Evolutionary conservation across 2,329 filamentous ascomycete species (phyloP).

Genomic region (Sporothrix humicola): DNA sequence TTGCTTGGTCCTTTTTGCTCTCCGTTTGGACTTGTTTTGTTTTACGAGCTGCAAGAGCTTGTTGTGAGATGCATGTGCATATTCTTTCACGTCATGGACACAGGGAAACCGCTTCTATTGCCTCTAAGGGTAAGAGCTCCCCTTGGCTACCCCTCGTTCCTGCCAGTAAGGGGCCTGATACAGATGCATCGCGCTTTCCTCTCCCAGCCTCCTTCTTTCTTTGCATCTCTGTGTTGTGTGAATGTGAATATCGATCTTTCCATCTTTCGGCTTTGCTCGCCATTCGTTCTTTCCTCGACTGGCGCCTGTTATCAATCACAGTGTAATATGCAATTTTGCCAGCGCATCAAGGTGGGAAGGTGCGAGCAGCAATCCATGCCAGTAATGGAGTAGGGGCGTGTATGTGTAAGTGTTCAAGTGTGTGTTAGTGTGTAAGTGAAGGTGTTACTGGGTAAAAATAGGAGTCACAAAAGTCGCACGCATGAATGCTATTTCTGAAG

Average conservation of each 20-base stretch:
- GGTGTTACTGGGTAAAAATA: constrained; percentile 1
- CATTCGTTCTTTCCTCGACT: constrained; percentile 14
- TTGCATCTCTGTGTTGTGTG: neutral
- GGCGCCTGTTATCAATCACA: constrained; percentile 13
- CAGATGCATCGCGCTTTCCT: constrained; percentile 12
- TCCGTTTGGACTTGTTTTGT: neutral
- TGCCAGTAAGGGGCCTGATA: neutral
- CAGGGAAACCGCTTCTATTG: neutral
- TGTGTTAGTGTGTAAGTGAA: neutral
- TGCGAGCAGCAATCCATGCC: neutral
- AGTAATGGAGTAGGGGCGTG: neutral
- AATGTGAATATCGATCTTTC: neutral
- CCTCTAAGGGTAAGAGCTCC: constrained; percentile 8
- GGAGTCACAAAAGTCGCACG: neutral
- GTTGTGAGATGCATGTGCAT: constrained; percentile 11
- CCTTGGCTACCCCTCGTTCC: constrained; percentile 9
- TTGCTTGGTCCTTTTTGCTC: neutral
- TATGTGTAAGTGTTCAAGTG: neutral
- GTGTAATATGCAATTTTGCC: constrained; percentile 26
- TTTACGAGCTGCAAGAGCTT: constrained; percentile 17
- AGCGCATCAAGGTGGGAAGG: constrained; percentile 26
- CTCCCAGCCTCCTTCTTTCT: constrained; percentile 17
- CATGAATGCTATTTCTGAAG: neutral
- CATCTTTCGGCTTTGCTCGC: neutral
- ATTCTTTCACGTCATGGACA: constrained; percentile 25